Base-by-base conservation (phyloP, 441 rosid species). In the Pelargonium citronellum region DNA sequence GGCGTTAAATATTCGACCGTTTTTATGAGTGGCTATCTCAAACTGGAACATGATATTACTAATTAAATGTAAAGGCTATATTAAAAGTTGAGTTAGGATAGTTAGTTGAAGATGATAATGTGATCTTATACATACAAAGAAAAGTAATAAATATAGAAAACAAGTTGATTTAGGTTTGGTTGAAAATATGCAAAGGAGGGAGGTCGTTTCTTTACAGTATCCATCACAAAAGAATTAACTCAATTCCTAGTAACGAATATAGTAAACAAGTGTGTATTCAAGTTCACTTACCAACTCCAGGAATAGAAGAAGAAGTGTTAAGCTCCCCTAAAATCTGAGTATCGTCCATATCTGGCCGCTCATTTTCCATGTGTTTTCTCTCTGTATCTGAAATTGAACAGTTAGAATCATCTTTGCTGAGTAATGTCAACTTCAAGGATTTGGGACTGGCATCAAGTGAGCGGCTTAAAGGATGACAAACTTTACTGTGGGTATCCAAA, bases 271-370 rank as follows among this genome's bases (percentile, higher is more conserved):
- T 30, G 53, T 37, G 1, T 13, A 69, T 49, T 22, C 2, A 72
- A 67, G 63, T 55, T 68, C 67, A 74, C 94, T 87, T 86, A 89
- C 98, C 96, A 13, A 81, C 80, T 70, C 78, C 78, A 69, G 84
- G 82, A 81, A 77, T 79, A 60, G 75, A 73, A 60, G 75, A 73
- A 60, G 70, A 77, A 77, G 57, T 74, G 75, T 73, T 64, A 10
- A 70, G 81, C 71, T 77, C 79, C 71, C 73, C 81, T 67, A 80
- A 69, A 71, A 67, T 63, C 70, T 60, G 73, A 58, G 34, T 63
- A 67, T 75, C 81, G 17, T 75, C 80, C 30, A 60, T 47, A 71
- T 68, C 51, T 24, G 67, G 75, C 72, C 19, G 76, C 68, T 80
- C 80, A 51, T 58, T 74, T 34, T 71, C 73, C 70, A 75, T 64